Evolutionary conservation across 163 green algal species (phyloP).

Genomic region (Scenedesmus sp.): DNA sequence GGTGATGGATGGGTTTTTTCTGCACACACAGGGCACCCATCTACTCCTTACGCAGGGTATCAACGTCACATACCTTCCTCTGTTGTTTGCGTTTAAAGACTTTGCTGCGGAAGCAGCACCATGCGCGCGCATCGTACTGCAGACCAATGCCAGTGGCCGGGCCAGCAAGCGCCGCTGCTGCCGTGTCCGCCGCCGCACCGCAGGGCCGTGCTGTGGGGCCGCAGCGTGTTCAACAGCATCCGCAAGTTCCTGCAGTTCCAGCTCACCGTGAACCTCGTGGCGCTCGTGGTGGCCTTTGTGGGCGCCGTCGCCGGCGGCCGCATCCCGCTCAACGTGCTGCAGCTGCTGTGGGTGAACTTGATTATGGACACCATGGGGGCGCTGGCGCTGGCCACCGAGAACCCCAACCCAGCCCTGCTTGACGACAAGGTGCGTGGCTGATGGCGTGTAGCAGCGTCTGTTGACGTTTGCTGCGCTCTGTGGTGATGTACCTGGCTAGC

Average conservation of each 20-base stretch:
- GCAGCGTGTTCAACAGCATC: conserved; percentile 97
- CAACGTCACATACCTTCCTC: too few species aligned
- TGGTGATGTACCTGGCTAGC: background rate
- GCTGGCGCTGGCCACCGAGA: conserved; percentile 93
- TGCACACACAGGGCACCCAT: too few species aligned
- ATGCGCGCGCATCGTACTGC: too few species aligned
- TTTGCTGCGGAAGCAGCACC: too few species aligned
- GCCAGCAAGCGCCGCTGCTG: background rate
- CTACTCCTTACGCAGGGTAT: too few species aligned
- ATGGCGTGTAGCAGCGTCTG: background rate
- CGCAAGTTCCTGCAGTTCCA: conserved; percentile 97
- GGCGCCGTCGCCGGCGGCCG: conserved; percentile 87
- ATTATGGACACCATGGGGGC: conserved; percentile 99
- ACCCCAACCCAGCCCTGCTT: conserved; percentile 91
- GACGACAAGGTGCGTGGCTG: conserved; percentile 50
- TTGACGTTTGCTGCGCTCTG: background rate
- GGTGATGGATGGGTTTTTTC: too few species aligned
- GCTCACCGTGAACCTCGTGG: conserved; percentile 94
- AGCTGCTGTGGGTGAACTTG: conserved; percentile 99
- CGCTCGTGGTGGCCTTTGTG: conserved; percentile 95
- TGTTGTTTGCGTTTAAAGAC: too few species aligned
- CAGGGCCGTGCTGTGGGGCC: conserved; percentile 92
- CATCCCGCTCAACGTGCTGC: conserved; percentile 95
- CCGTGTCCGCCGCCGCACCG: background rate
- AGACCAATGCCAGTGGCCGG: background rate